These are phyloP conservation scores for Debaryomyces psychrophilus DNA, from an alignment of 1,139 yeast genomes.

Conservation along the genomic window DNA sequence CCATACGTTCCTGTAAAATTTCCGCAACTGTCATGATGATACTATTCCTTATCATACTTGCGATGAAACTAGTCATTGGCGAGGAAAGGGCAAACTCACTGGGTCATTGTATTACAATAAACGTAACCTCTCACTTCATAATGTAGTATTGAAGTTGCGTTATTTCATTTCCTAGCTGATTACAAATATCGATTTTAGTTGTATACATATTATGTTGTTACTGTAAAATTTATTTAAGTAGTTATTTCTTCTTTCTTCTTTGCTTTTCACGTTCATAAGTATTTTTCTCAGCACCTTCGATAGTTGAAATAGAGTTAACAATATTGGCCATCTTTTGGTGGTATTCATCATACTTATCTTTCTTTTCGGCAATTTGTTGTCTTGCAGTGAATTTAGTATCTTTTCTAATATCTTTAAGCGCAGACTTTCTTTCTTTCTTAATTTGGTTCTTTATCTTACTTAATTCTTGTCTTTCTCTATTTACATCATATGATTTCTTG, in stretches of 20 bases:
- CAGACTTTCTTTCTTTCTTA: constrained; percentile 89
- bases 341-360: constrained; percentile 72
- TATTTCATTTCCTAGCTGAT: neutral
- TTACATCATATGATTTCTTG: constrained; percentile 86
- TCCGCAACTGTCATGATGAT: neutral
- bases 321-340: constrained; percentile 89
- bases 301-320: constrained; percentile 82
- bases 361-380: constrained; percentile 79
- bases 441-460: constrained; percentile 80
- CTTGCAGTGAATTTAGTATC: constrained; percentile 87
- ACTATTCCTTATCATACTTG: no score
- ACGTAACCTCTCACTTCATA: no score
- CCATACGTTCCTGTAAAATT: neutral
- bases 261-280: constrained; percentile 85
- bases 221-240: neutral
- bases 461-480: constrained; percentile 79
- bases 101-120: neutral
- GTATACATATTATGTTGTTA: neutral
- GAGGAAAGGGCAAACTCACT: no score
- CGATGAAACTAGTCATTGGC: no score
- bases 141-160: neutral
- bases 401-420: constrained; percentile 86
- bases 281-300: constrained; percentile 93
- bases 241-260: constrained; percentile 52
- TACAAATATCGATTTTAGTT: neutral